Conservation (phyloP, 1,284 basidiomycete genomes). For the Malassezia sympodialis region DNA sequence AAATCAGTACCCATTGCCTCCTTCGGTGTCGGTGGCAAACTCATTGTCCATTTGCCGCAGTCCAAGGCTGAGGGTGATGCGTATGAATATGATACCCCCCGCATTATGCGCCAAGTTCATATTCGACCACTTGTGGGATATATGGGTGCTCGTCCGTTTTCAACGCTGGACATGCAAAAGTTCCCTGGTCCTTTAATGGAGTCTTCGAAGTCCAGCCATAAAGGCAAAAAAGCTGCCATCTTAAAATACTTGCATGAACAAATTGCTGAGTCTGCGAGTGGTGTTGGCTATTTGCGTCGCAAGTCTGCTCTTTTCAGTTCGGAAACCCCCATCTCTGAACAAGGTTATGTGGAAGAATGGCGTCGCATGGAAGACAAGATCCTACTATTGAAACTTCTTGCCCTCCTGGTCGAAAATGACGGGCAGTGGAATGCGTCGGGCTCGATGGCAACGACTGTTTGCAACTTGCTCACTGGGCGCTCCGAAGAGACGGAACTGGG, state of each 20-base stretch:
- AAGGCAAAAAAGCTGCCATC: conserved; percentile 35
- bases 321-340: background rate
- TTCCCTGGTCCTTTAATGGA: conserved; percentile 44
- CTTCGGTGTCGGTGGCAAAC: conserved; percentile 43
- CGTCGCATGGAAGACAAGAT: conserved; percentile 39
- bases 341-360: conserved; percentile 22
- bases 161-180: conserved; percentile 31
- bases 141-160: conserved; percentile 28
- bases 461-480: conserved; percentile 4
- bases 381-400: conserved; percentile 31
- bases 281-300: conserved; percentile 36
- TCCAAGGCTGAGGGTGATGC: conserved; percentile 7
- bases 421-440: conserved; percentile 24
- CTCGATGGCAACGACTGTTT: background rate
- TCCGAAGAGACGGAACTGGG: background rate
- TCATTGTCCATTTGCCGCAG: conserved; percentile 36
- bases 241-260: conserved; percentile 37
- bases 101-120: conserved; percentile 19
- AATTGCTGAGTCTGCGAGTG: conserved; percentile 30
- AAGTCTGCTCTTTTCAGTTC: conserved; percentile 7
- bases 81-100: conserved; percentile 11
- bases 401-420: conserved; percentile 39
- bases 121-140: conserved; percentile 25
- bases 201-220: conserved; percentile 22
- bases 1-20: conserved; percentile 32